Base-by-base conservation (phyloP, 129 eudicot species). In the Apium graveolens region DNA sequence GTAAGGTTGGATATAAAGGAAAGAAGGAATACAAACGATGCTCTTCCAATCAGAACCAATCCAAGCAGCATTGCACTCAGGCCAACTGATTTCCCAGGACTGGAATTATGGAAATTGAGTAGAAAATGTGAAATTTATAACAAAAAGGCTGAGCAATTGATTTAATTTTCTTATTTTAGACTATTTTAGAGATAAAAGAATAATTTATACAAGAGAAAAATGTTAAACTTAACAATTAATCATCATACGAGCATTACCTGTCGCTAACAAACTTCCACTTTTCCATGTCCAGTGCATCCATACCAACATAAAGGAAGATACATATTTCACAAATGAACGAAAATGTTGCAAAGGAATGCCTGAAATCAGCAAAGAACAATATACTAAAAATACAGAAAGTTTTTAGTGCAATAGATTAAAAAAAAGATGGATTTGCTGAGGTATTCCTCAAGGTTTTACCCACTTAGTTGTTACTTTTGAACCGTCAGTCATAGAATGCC, bases 271-370 rank as follows among this genome's bases (percentile, higher is more conserved):
- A 81, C 62, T 32, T 74, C 98, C 98, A 94, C 83, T 94, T 94
- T 79, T 89, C 96, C 79, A 90, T 84, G 80, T 95, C 97, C 80
- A 90, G 78, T 17, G 94, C 91, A 85, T 95, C 98, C 98, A 90
- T 95, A 49, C 98, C 98, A 86, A 91, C 98, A 83, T 95, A 95
- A 13, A 90, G 73, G 86, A 95, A 95, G 80, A 95, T 95, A 62
- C 90, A 91, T 20, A 83, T 88, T 87, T 95, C 98, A 0, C 96
- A 91, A 70, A 90, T 82, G 79, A 84, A 92, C 71, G 98, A 95
- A 85, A 95, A 53, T 46, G 96, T 87, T 60, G 94, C 96, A 78
- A 90, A 91, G 79, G 86, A 66, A 88, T 91, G 96, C 88, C 98
- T 95, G 85, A 76, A 82, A 81, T 79, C 76, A 55, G 5, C 24